Evolutionary conservation across 129 eudicot genomes (phyloP), one percentile per base, ranked within the genome.

Genomic region (Centella asiatica): DNA sequence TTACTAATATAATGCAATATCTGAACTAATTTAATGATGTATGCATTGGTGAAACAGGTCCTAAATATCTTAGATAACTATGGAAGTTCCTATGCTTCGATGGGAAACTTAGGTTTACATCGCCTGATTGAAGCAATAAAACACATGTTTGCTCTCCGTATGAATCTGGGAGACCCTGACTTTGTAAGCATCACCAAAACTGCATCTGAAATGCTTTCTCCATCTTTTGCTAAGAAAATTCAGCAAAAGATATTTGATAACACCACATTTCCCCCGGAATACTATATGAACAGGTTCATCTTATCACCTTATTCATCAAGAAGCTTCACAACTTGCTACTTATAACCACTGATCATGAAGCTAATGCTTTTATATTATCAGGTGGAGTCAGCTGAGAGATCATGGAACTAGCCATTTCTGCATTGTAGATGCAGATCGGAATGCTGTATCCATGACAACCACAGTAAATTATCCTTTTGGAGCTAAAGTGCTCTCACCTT

Each of bases 381-480:
- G 95, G 72, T 93, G 96, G 96, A 85, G 92, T 68, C 99, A 87
- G 74, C 85, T 87, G 59, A 65, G 53, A 74, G 96, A 93, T 63
- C 83, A 85, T 50, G 99, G 99, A 19, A 93, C 99, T 3, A 93
- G 96, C 62, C 99, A 93, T 60, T 82, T 93, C 52, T 84, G 99
- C 76, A 72, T 93, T 14, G 99, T 93, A 7, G 99, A 93, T 72
- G 79, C 81, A 13, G 96, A 84, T 36, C 63, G 99, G 66, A 93
- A 93, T 47, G 96, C 95, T 9, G 85, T 93, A 31, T 84, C 99
- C 6, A 34, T 93, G 88, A 93, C 99, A 29, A 79, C 89, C 24
- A 87, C 99, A 0, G 85, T 93, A 64, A 92, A 92, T 42, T 87
- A 68, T 49, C 50, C 48, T 1, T 93, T 93, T 68, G 99, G 99